Percentiles rank a stretch among this genome's conserved stretches.
Evolutionary conservation across 2,329 filamentous ascomycete species (phyloP).

Genomic region (Fusarium azukiicola): DNA sequence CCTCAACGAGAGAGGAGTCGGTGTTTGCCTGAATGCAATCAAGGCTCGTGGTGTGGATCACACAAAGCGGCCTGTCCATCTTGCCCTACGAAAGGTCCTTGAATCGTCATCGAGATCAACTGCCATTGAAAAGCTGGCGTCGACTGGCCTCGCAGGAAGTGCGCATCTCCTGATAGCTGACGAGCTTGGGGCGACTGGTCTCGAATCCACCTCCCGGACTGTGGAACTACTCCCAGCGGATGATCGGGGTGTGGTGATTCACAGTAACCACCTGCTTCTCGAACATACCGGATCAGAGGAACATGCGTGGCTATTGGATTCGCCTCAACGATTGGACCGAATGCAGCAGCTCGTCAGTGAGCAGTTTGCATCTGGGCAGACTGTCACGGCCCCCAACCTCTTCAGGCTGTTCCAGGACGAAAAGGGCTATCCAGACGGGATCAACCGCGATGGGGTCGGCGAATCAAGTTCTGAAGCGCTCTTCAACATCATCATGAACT

Average conservation of each 20-base stretch:
- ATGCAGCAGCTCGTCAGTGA: neutral
- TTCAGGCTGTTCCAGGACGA: constrained; percentile 2
- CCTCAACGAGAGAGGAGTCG: neutral
- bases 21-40: constrained; percentile 1
- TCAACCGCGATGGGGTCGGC: neutral
- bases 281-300: neutral
- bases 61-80: constrained; percentile 6
- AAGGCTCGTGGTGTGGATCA: constrained; percentile 4
- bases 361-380: neutral
- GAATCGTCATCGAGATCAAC: neutral
- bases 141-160: neutral
- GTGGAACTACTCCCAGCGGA: neutral
- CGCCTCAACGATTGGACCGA: neutral
- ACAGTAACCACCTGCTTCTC: neutral
- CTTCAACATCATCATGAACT: constrained; percentile 9
- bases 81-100: constrained; percentile 4
- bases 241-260: neutral
- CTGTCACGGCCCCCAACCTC: neutral
- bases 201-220: neutral
- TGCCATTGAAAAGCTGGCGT: neutral
- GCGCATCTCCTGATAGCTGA: neutral
- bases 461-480: neutral
- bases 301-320: neutral
- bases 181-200: neutral
- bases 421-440: neutral